Base-by-base conservation (phyloP, 1,139 yeast species). In the Yamadazyma dushanensis region DNA sequence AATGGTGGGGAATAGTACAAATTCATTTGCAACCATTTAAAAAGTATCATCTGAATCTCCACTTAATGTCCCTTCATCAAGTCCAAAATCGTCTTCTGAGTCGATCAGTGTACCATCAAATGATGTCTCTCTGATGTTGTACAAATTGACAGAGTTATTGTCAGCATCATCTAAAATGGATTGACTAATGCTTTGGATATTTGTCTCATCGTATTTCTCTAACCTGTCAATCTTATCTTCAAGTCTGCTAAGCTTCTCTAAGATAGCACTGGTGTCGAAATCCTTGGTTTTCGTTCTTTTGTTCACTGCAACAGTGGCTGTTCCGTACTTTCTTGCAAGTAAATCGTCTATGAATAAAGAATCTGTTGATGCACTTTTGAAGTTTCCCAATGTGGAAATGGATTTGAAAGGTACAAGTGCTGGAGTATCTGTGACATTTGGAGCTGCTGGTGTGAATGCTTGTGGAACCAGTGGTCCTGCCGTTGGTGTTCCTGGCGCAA, bases 331-430 rank as follows among this genome's bases (percentile, higher is more conserved):
- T 29, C 53, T 53, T 23, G 51, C 46, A 29, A 59, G 43, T 11
- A 60, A 40, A 37, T 61, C 67, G 40, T 61, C 66, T 31, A 63
- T 61, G 36, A 63, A 59, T 9, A 60, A 39, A 7, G 67, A 61
- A 40, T 63, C 70, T 2, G 66, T 63, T 4, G 69, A 63, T 9
- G 66, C 66, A 28, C 64, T 57, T 31, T 63, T 53, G 37, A 60
- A 49, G 36, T 61, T 59, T 3, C 54, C 54, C 13, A 64, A 40
- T 1, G 70, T 63, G 14, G 61, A 52, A 4, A 61, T 56, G 2
- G 68, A 62, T 31, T 57, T 61, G n/a, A 46, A 38, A 8, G 52
- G 51, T 4, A 47, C 35, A 3, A 48, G 31, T 7, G 39, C 46
- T 2, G 49, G 51, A 7, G 47, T 43, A 2, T 16, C 19, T 21